A percentile compares a stretch with the other conserved stretches of the same genome.
Evolutionary conservation across 1,139 yeast genomes (phyloP).

Genomic region (Diutina catenulata): DNA sequence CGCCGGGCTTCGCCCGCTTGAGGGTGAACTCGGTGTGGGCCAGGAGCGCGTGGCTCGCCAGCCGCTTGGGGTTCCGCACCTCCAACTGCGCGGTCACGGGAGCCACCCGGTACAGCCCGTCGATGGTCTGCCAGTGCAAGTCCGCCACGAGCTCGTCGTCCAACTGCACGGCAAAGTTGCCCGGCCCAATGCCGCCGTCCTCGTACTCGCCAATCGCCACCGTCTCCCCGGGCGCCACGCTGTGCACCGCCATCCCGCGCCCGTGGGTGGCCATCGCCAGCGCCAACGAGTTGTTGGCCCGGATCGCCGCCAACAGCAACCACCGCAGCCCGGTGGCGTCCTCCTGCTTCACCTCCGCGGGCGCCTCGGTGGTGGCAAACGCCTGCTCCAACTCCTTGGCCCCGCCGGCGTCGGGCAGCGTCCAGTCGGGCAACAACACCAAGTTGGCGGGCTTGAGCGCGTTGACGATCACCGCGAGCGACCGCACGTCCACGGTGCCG

Average conservation of each 20-base stretch:
- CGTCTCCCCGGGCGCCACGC: slow-evolving; percentile 27
- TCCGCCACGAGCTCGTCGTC: slow-evolving; percentile 54
- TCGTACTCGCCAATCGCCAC: slow-evolving; percentile 45
- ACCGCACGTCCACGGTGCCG: slow-evolving; percentile 77
- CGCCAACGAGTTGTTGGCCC: background rate
- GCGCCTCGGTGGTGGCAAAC: slow-evolving; percentile 18
- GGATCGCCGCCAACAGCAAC: slow-evolving; percentile 1
- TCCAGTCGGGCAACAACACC: slow-evolving; percentile 40
- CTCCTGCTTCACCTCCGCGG: slow-evolving; percentile 6
- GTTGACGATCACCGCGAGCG: slow-evolving; percentile 68
- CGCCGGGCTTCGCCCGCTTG: slow-evolving; percentile 14
- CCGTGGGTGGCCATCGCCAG: slow-evolving; percentile 6
- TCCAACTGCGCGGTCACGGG: slow-evolving; percentile 68
- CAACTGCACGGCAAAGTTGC: slow-evolving; percentile 60
- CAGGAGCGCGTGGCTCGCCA: background rate
- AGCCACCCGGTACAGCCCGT: slow-evolving; percentile 74
- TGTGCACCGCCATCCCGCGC: slow-evolving; percentile 19
- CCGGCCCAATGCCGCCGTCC: background rate
- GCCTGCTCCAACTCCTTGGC: slow-evolving; percentile 17
- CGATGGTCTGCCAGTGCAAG: slow-evolving; percentile 75
- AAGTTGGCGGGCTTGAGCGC: slow-evolving; percentile 71
- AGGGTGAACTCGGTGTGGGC: slow-evolving; percentile 24
- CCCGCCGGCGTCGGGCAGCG: slow-evolving; percentile 20
- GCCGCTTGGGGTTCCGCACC: slow-evolving; percentile 12
- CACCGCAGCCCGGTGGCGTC: slow-evolving; percentile 3